These are phyloP conservation scores for Claviceps humidiphila DNA, from an alignment of 2,329 filamentous ascomycete species.

Conservation along the genomic window DNA sequence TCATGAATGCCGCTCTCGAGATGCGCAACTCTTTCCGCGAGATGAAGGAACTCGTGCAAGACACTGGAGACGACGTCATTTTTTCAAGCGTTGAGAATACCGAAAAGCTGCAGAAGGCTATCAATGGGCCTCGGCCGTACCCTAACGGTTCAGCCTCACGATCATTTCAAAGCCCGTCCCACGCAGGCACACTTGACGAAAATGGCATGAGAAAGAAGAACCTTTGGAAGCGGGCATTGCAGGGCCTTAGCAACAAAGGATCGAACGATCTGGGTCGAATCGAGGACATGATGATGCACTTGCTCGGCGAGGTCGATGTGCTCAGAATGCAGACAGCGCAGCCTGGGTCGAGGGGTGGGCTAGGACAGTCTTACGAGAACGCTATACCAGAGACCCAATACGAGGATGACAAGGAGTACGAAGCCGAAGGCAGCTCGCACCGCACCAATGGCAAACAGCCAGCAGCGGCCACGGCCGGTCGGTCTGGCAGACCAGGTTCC, in stretches of 20 bases:
- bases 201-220: constrained; percentile 70
- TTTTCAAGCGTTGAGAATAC: constrained; percentile 81
- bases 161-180: constrained; percentile 42
- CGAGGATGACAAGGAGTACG: constrained; percentile 62
- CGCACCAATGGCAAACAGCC: constrained; percentile 62
- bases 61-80: constrained; percentile 72
- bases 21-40: constrained; percentile 96
- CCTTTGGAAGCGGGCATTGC: constrained; percentile 87
- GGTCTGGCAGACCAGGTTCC: constrained; percentile 28
- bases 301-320: constrained; percentile 82
- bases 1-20: constrained; percentile 86
- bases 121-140: constrained; percentile 76
- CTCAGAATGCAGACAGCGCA: constrained; percentile 49
- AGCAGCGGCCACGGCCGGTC: constrained; percentile 55
- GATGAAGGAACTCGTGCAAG: constrained; percentile 81
- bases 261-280: constrained; percentile 79
- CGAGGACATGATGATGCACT: constrained; percentile 81
- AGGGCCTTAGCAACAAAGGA: constrained; percentile 77
- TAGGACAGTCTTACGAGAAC: constrained; percentile 54
- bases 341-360: constrained; percentile 30
- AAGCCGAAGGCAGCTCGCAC: constrained; percentile 65
- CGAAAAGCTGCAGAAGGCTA: constrained; percentile 68
- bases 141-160: constrained; percentile 48
- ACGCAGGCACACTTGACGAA: constrained; percentile 42
- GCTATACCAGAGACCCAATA: constrained; percentile 48